These are phyloP conservation scores for Triticum monococcum DNA, from an alignment of 176 grass and related monocot genomes.

Conservation along the genomic window DNA sequence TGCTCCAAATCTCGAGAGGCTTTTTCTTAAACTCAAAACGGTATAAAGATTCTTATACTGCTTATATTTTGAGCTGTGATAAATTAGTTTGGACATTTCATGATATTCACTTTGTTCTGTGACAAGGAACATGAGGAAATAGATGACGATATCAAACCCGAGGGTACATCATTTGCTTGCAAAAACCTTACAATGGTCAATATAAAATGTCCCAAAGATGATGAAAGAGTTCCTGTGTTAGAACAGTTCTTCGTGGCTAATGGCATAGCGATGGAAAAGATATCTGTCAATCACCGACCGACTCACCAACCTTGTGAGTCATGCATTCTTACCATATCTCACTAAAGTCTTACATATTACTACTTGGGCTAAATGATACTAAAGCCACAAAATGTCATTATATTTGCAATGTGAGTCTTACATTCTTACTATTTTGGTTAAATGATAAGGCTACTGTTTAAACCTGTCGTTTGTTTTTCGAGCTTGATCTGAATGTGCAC, in stretches of 20 bases:
- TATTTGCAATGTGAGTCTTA: no score
- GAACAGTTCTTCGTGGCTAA: background rate
- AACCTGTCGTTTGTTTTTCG: no score
- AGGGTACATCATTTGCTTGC: slow-evolving; percentile 3
- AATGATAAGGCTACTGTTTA: no score
- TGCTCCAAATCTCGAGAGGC: slow-evolving; percentile 23
- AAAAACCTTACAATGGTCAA: slow-evolving; percentile 5
- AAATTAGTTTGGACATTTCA: background rate
- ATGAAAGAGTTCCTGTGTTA: background rate
- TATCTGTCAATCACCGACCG: background rate
- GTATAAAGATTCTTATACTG: background rate
- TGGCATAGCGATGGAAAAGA: background rate
- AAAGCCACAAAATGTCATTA: no score
- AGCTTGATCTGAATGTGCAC: no score
- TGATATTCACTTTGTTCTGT: background rate
- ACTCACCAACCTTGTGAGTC: background rate
- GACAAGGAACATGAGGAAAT: background rate
- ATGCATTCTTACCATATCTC: background rate
- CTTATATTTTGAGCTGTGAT: background rate
- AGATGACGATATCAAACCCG: background rate
- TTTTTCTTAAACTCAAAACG: background rate
- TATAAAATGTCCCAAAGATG: background rate
- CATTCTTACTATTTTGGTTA: no score
- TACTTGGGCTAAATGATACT: background rate
- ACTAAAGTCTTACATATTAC: background rate